These are phyloP conservation scores for Lasiodiplodia hormozganensis DNA, from an alignment of 2,329 filamentous ascomycete species.

Conservation along the genomic window DNA sequence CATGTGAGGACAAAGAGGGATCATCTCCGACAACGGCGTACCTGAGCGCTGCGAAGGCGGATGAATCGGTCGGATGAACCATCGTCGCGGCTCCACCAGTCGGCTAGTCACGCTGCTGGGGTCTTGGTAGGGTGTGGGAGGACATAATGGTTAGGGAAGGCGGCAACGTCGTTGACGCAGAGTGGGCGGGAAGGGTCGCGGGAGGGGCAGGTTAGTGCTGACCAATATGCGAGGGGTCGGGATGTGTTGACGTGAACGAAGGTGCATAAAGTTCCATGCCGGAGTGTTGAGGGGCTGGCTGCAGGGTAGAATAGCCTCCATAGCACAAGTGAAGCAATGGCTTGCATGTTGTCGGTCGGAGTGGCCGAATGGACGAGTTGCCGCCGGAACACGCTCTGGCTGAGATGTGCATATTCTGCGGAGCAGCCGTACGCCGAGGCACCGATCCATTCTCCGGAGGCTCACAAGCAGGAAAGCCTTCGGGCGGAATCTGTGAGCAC, in stretches of 20 bases:
- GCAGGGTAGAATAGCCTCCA: too few relatives aligned
- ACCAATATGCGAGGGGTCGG: neutral
- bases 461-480: neutral
- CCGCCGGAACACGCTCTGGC: too few relatives aligned
- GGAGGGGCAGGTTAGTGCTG: neutral
- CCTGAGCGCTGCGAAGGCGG: neutral
- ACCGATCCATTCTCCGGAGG: neutral
- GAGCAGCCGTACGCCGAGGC: too few relatives aligned
- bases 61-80: neutral
- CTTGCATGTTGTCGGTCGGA: neutral
- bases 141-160: neutral
- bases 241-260: neutral
- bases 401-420: neutral
- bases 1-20: neutral
- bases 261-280: too few relatives aligned
- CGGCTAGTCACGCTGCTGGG: neutral
- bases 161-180: neutral
- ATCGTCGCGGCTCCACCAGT: neutral
- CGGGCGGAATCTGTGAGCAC: too few relatives aligned
- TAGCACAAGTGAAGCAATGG: neutral
- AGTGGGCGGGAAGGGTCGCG: neutral
- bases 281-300: too few relatives aligned
- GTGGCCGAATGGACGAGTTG: too few relatives aligned
- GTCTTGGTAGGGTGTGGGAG: neutral
- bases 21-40: neutral